Evolutionary conservation across 345 rosid species (phyloP).

Genomic region (Eucalyptus curtisii): DNA sequence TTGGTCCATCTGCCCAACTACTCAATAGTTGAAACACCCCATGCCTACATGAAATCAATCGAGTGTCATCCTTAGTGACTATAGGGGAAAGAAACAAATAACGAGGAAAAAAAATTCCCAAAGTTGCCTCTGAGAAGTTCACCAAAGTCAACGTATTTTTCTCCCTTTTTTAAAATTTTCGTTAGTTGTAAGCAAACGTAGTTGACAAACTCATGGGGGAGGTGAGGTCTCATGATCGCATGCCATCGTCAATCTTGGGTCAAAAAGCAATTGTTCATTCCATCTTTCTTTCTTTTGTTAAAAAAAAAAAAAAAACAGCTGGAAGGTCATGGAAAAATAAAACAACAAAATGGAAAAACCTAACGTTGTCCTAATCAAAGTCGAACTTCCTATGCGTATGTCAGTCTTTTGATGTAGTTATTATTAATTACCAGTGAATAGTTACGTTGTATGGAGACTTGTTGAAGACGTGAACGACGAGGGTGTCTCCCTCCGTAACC

Average conservation of each 20-base stretch:
- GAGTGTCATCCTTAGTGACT: background rate
- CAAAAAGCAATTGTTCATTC: background rate
- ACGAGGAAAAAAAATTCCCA: background rate
- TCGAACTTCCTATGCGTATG: background rate
- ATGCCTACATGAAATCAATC: constrained; percentile 38
- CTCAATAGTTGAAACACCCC: constrained; percentile 60
- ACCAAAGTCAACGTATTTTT: background rate
- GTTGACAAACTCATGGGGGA: background rate
- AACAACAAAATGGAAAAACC: background rate
- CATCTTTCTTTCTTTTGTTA: background rate
- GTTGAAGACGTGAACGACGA: constrained; percentile 65
- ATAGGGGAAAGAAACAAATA: background rate
- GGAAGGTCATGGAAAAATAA: background rate
- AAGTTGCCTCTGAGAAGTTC: background rate
- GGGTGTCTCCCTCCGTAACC: constrained; percentile 67
- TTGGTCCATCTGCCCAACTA: constrained; percentile 85
- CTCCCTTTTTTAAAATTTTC: background rate
- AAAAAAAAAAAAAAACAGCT: background rate
- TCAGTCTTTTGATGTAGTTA: background rate
- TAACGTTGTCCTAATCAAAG: background rate
- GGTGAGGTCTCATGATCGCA: background rate
- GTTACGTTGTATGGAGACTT: constrained; percentile 76
- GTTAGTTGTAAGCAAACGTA: background rate
- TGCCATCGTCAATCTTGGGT: background rate
- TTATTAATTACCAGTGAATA: constrained; percentile 59